A percentile compares a stretch with the other conserved stretches of the same genome.
These are phyloP conservation scores for Pythium coloratum DNA, from an alignment of 352 stramenopile species.

Conservation along the genomic window DNA sequence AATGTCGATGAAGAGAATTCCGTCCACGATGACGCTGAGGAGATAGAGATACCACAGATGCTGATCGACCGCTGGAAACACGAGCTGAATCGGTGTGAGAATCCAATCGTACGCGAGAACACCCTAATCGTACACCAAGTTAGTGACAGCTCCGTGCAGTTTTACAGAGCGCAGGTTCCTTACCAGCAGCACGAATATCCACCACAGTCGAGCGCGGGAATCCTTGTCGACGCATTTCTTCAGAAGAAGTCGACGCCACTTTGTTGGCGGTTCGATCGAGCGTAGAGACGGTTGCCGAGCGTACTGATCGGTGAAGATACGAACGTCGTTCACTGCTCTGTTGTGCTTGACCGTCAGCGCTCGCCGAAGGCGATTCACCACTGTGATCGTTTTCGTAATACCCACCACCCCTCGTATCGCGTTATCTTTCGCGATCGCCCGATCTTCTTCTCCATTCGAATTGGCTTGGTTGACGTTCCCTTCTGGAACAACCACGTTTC, in stretches of 20 bases:
- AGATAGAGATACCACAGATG: conserved; percentile 28
- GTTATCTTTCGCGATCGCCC: not conserved
- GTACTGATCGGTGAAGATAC: conserved; percentile 25
- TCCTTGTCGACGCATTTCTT: conserved; percentile 13
- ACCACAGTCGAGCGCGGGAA: conserved; percentile 43
- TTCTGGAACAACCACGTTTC: conserved; percentile 5
- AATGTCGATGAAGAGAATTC: conserved; percentile 41
- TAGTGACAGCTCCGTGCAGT: not conserved
- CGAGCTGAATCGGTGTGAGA: conserved; percentile 48
- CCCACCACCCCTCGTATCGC: not conserved
- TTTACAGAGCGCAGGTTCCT: not conserved
- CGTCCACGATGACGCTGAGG: conserved; percentile 34
- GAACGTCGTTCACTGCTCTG: not conserved
- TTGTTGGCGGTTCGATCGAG: not conserved
- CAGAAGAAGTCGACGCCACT: conserved; percentile 8
- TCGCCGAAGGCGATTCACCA: conserved; percentile 6
- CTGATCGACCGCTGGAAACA: conserved; percentile 40
- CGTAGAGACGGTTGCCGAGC: not conserved
- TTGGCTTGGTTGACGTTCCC: not conserved
- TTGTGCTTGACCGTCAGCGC: conserved; percentile 10
- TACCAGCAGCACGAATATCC: conserved; percentile 37
- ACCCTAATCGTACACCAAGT: not conserved
- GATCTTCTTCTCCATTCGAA: not conserved
- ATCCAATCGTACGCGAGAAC: conserved; percentile 38
- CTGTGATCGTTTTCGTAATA: not conserved